These are phyloP conservation scores for Crithidia bombi DNA, from an alignment of 208 protist genomes.

Conservation along the genomic window DNA sequence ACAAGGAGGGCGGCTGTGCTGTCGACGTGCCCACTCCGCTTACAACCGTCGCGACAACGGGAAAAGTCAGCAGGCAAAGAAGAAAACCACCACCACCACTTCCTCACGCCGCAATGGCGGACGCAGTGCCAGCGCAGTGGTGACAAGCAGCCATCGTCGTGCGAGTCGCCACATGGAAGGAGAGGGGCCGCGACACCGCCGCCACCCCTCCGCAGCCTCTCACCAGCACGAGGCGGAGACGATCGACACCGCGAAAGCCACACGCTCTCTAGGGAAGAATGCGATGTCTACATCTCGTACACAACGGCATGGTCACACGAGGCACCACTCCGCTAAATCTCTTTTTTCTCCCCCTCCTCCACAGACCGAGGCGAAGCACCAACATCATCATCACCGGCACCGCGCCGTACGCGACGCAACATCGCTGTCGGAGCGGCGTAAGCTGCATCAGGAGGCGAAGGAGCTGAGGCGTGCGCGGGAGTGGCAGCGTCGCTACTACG, in stretches of 20 bases:
- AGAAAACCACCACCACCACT: not conserved
- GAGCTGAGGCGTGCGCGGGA: not conserved
- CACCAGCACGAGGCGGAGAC: too few relatives aligned
- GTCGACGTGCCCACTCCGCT: not conserved
- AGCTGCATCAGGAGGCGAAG: conserved; percentile 2
- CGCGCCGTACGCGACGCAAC: not conserved
- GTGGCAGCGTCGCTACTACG: conserved; percentile 49
- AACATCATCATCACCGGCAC: not conserved
- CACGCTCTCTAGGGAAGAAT: too few relatives aligned
- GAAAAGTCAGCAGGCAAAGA: not conserved
- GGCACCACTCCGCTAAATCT: not conserved
- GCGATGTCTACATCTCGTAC: too few relatives aligned
- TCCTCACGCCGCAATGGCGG: not conserved
- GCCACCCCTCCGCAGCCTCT: not conserved
- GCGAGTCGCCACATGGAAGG: not conserved
- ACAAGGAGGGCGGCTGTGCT: not conserved
- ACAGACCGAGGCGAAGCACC: not conserved
- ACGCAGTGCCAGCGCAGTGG: not conserved
- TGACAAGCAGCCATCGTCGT: not conserved
- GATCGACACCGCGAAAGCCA: too few relatives aligned
- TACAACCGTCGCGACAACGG: not conserved
- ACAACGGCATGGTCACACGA: not conserved
- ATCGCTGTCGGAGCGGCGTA: not conserved
- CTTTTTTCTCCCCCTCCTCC: too few relatives aligned
- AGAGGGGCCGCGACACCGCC: not conserved